A percentile compares a stretch with the other conserved stretches of the same genome.
These are phyloP conservation scores for Testicularia cyperi DNA, from an alignment of 1,284 basidiomycete species.

Conservation along the genomic window DNA sequence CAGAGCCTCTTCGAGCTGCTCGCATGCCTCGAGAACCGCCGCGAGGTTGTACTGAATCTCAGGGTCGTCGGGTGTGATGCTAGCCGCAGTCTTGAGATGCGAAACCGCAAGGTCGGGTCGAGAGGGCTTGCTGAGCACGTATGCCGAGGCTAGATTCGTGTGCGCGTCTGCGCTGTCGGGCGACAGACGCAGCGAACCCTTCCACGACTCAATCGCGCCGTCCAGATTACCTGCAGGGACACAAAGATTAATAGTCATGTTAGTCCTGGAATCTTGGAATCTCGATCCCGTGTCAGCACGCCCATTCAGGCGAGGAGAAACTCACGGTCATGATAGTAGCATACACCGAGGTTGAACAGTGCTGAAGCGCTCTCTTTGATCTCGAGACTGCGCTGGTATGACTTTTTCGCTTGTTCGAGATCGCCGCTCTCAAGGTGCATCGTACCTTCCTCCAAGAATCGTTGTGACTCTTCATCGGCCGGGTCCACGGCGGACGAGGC, in stretches of 20 bases:
- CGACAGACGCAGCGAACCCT: slow-evolving; percentile 65
- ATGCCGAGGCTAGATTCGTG: slow-evolving; percentile 90
- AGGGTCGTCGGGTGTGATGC: slow-evolving; percentile 84
- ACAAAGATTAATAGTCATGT: no score
- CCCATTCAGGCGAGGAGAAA: no score
- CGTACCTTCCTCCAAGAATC: slow-evolving; percentile 82
- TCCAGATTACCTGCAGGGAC: no score
- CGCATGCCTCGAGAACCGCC: slow-evolving; percentile 84
- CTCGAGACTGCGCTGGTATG: slow-evolving; percentile 78
- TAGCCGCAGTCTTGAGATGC: slow-evolving; percentile 73
- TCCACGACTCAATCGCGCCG: slow-evolving; percentile 49
- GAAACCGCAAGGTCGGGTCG: slow-evolving; percentile 86
- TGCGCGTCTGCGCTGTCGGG: slow-evolving; percentile 86
- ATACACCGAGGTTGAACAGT: slow-evolving; percentile 84
- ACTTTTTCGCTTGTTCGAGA: slow-evolving; percentile 73
- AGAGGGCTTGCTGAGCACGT: slow-evolving; percentile 81
- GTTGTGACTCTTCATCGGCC: slow-evolving; percentile 76
- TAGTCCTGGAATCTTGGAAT: neutral
- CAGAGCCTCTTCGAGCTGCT: slow-evolving; percentile 76
- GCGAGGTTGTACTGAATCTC: slow-evolving; percentile 94
- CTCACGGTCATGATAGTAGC: slow-evolving; percentile 81
- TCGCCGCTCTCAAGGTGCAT: slow-evolving; percentile 86
- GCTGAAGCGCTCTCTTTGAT: slow-evolving; percentile 79
- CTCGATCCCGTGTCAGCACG: no score
- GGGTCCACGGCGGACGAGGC: slow-evolving; percentile 80